Base-by-base conservation (phyloP, 306 rosid species). In the Nissolia schottii region DNA sequence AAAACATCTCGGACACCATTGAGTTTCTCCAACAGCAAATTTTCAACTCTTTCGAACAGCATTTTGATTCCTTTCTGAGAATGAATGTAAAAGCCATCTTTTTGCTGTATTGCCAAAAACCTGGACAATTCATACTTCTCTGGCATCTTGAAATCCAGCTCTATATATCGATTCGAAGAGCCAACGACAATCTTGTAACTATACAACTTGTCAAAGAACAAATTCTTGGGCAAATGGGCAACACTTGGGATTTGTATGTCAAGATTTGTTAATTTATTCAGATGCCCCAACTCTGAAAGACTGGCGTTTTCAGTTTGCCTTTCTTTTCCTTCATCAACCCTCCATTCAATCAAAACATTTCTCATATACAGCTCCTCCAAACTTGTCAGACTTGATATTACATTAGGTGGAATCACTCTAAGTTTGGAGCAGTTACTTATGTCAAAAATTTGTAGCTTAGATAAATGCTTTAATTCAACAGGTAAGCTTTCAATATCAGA, bases 281-380 rank as follows among this genome's bases (percentile, higher is more conserved):
- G 53, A 18, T 65, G 40, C 41, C 64, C 50, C 13, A 86, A 32
- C 69, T 84, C 91, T 0, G 76, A 29, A 13, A 81, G 56, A 16
- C 27, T 11, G 12, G 56, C 80, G 55, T 20, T 70, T 45, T 16
- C 4, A 43, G 71, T 67, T 19, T 28, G 8, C 19, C 27, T 27
- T 23, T 48, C 1, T 1, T 20, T 13, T 20, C 43, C 75, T 27
- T 29, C 34, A 5, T 45, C 34, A 11, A 1, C n/a, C 35, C 74
- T 31, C 86, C 86, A 87, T 15, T 22, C 2, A 12, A 58, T 25
- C 22, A 57, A 74, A 61, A 77, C 76, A 16, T 76, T 24, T 64
- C 78, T 77, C 82, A 81, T 76, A 54, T 80, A 62, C 56, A 87
- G 15, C 27, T 85, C 85, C 57, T 79, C 81, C 64, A 87, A 60